A percentile compares a stretch with the other conserved stretches of the same genome.
These are phyloP conservation scores for Eucalyptus paniculata DNA, from an alignment of 345 rosid species.

Conservation along the genomic window DNA sequence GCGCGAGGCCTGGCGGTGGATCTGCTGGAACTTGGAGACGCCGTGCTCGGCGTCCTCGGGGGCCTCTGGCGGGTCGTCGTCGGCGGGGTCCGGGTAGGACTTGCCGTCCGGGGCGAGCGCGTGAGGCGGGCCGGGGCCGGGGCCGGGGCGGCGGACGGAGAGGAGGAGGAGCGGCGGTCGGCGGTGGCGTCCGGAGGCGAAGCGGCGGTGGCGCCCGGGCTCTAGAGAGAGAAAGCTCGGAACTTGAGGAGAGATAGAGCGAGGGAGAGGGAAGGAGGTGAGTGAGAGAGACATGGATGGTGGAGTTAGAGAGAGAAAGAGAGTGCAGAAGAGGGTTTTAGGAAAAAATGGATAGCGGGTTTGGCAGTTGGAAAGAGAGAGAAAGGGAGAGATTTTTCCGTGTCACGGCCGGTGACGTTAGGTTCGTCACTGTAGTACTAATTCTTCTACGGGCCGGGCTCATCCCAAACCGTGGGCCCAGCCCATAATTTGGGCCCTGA, in stretches of 20 bases:
- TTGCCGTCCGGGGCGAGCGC: conserved; percentile 34
- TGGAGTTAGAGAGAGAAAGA: not conserved
- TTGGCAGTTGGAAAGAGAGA: not conserved
- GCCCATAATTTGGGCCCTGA: not conserved
- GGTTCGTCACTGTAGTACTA: not conserved
- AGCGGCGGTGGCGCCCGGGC: not conserved
- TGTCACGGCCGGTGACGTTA: not conserved
- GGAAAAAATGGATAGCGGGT: not conserved
- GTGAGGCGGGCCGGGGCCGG: not conserved
- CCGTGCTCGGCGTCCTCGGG: conserved; percentile 80
- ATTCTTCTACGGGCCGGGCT: not conserved
- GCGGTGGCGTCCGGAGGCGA: conserved; percentile 7
- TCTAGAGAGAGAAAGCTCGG: conserved; percentile 15
- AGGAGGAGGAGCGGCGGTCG: not conserved
- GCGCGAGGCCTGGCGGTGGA: conserved; percentile 59
- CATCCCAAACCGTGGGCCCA: not conserved
- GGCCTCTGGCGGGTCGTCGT: conserved; percentile 88
- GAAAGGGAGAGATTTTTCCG: not conserved
- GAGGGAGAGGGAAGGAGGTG: not conserved
- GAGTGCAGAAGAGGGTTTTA: not conserved
- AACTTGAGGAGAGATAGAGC: conserved; percentile 13
- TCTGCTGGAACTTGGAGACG: conserved; percentile 61
- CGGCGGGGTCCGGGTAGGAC: conserved; percentile 52
- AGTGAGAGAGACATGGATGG: not conserved
- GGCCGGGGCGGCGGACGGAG: not conserved